phyloP scores from a whole-genome alignment of 441 rosid genomes.

The Capsella rubella region DNA sequence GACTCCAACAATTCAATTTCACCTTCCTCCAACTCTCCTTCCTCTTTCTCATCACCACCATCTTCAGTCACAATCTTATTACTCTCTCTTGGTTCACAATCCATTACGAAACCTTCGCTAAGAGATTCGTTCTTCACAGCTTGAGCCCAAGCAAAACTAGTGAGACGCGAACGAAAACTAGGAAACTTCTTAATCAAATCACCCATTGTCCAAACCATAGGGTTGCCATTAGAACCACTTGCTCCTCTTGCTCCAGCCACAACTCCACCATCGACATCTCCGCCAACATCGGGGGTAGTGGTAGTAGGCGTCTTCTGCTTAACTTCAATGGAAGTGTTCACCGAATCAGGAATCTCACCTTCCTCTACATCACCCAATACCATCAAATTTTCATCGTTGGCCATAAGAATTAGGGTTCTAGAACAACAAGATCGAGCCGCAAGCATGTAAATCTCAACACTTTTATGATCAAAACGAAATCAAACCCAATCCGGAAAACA shows the following conservation, averaged over 20 bases:
- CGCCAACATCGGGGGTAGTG: constrained; percentile 34
- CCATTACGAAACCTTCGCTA: constrained; percentile 63
- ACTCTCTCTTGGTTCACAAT: constrained; percentile 55
- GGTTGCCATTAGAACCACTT: constrained; percentile 27
- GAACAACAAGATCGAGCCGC: constrained; percentile 46
- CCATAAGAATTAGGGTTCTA: constrained; percentile 54
- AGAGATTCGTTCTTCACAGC: constrained; percentile 93
- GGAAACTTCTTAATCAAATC: constrained; percentile 70
- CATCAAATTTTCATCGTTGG: constrained; percentile 51
- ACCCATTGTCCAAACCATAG: constrained; percentile 87
- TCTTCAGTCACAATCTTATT: constrained; percentile 64
- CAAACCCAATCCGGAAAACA: constrained; percentile 13
- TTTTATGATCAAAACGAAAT: constrained; percentile 9
- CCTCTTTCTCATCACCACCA: constrained; percentile 78
- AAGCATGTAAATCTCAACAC: constrained; percentile 30
- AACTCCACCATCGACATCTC: constrained; percentile 21
- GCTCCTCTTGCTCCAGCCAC: constrained; percentile 32
- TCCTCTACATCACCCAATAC: constrained; percentile 78
- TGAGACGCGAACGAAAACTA: constrained; percentile 61
- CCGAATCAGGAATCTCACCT: constrained; percentile 86
- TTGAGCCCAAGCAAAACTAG: constrained; percentile 95
- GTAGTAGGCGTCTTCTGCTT: constrained; percentile 40
- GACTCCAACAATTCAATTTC: constrained; percentile 90
- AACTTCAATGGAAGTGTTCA: constrained; percentile 58
- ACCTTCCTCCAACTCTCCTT: constrained; percentile 94